phyloP scores from a whole-genome alignment of 129 eudicot genomes.

The Tagetes erecta region DNA sequence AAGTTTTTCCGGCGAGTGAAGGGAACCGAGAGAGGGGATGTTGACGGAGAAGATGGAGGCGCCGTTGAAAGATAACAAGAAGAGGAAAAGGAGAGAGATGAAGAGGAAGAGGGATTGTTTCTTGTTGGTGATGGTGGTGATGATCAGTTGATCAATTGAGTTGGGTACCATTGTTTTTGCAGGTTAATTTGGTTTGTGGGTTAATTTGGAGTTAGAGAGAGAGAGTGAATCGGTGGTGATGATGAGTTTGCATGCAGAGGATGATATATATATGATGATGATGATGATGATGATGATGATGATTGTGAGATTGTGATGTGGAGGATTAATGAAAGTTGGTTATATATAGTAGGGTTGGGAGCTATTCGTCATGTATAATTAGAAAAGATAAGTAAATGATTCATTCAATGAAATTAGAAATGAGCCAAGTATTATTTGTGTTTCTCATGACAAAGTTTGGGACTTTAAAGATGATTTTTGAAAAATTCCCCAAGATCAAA shows the following conservation, averaged over 20 bases:
- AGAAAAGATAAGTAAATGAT: slow-evolving; percentile 1
- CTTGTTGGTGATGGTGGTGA: slow-evolving; percentile 10
- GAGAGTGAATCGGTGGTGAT: background rate
- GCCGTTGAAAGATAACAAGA: slow-evolving; percentile 53
- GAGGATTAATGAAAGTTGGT: background rate
- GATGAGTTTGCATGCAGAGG: slow-evolving; percentile 21
- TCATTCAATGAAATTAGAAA: background rate
- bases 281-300: background rate
- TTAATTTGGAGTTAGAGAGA: too few relatives aligned
- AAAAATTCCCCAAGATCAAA: too few relatives aligned
- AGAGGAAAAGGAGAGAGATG: slow-evolving; percentile 40
- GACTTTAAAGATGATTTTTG: too few relatives aligned
- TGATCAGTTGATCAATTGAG: background rate
- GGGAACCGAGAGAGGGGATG: slow-evolving; percentile 38
- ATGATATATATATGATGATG: too few relatives aligned
- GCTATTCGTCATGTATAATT: background rate
- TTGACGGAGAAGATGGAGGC: slow-evolving; percentile 46
- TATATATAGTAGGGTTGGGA: slow-evolving; percentile 18
- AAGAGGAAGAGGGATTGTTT: slow-evolving; percentile 44
- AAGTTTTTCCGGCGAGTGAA: background rate
- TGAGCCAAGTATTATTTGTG: too few relatives aligned
- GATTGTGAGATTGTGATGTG: slow-evolving; percentile 13
- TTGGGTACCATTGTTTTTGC: too few relatives aligned
- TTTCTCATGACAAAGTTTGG: too few relatives aligned
- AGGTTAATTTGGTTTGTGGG: too few relatives aligned